These are phyloP conservation scores for Talaromyces amestolkiae DNA, from an alignment of 2,329 filamentous ascomycete species.

Conservation along the genomic window DNA sequence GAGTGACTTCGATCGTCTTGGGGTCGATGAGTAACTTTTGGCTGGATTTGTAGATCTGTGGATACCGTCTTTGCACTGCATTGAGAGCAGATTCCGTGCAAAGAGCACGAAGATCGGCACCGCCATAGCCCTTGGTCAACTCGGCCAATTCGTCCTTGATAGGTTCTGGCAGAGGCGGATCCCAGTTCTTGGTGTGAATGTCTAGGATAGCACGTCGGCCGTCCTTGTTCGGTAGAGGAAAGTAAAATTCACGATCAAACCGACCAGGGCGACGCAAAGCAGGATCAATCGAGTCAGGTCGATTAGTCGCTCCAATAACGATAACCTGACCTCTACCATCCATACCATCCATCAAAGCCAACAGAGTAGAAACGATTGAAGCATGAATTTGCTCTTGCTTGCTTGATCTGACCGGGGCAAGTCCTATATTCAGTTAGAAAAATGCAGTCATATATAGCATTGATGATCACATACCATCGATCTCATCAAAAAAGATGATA, in stretches of 20 bases:
- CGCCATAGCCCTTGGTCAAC: constrained; percentile 92
- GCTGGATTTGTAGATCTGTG: constrained; percentile 89
- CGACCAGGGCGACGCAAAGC: constrained; percentile 90
- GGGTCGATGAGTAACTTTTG: constrained; percentile 89
- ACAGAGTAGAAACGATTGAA: constrained; percentile 91
- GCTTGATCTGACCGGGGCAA: constrained; percentile 92
- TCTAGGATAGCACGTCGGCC: constrained; percentile 84
- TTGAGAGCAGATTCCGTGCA: constrained; percentile 96
- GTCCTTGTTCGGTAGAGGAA: constrained; percentile 79
- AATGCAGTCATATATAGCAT: not conserved
- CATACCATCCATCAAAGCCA: constrained; percentile 97
- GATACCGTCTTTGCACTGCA: constrained; percentile 90
- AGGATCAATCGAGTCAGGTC: constrained; percentile 93
- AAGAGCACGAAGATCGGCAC: constrained; percentile 87
- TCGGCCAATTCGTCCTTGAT: constrained; percentile 82
- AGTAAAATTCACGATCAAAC: constrained; percentile 98
- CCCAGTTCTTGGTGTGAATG: constrained; percentile 95
- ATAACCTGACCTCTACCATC: constrained; percentile 97
- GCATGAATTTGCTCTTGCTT: constrained; percentile 99
- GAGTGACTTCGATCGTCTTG: constrained; percentile 76
- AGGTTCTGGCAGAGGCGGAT: constrained; percentile 65
- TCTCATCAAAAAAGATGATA: constrained; percentile 99
- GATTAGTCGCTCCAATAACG: constrained; percentile 97
- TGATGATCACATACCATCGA: constrained; percentile 65
- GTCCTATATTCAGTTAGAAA: constrained; percentile 36